phyloP scores from a whole-genome alignment of 306 rosid genomes.

The Styphnolobium japonicum region DNA sequence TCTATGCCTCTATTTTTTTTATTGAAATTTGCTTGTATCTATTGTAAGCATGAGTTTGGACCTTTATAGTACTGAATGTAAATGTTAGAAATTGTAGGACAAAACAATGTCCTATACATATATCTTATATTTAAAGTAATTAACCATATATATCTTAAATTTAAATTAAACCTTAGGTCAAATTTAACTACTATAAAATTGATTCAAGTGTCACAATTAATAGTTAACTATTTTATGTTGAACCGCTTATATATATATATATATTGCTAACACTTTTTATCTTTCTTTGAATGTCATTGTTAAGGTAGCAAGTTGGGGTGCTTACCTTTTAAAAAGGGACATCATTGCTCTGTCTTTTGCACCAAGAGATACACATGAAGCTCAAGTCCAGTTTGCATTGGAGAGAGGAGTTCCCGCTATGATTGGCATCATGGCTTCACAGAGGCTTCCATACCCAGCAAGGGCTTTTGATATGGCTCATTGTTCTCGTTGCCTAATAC shows the following conservation, averaged over 20 bases:
- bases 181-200: neutral
- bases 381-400: slow-evolving; percentile 92
- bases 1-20: neutral
- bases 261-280: slow-evolving; percentile 9
- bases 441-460: slow-evolving; percentile 87
- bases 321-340: slow-evolving; percentile 77
- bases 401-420: slow-evolving; percentile 99
- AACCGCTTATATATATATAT: neutral
- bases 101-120: too few relatives aligned
- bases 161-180: neutral
- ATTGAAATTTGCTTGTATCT: neutral
- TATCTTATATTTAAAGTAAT: too few relatives aligned
- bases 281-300: slow-evolving; percentile 24
- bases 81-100: neutral
- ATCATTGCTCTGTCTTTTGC: slow-evolving; percentile 90
- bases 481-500: slow-evolving; percentile 94
- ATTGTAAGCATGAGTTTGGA: neutral
- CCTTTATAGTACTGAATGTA: neutral
- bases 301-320: slow-evolving; percentile 99
- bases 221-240: neutral
- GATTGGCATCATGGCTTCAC: slow-evolving; percentile 87
- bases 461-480: slow-evolving; percentile 99
- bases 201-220: neutral
- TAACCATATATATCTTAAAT: neutral
- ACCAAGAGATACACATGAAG: slow-evolving; percentile 96